Percentiles rank a stretch among this genome's conserved stretches.
phyloP scores from a whole-genome alignment of 148 eudicot species.

The Chenopodium quinoa region DNA sequence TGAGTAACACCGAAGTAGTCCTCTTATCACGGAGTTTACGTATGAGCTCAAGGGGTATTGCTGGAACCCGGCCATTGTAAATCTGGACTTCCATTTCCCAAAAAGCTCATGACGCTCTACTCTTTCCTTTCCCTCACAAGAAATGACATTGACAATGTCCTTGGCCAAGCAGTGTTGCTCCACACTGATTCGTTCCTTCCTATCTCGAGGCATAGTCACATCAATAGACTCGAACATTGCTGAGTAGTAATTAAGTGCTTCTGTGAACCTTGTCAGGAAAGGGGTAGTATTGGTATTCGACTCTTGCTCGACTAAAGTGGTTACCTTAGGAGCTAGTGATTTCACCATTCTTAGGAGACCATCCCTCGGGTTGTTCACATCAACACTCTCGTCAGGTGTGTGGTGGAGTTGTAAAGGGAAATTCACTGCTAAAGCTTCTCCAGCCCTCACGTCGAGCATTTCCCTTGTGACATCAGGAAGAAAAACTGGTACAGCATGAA shows the following conservation, averaged over 20 bases:
- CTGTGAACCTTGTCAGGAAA: constrained; percentile 63
- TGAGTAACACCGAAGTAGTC: constrained; percentile 58
- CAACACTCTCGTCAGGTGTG: constrained; percentile 91
- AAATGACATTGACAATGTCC: constrained; percentile 81
- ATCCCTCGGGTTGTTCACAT: constrained; percentile 77
- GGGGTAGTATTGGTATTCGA: constrained; percentile 89
- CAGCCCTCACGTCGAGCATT: constrained; percentile 66
- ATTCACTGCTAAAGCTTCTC: constrained; percentile 87
- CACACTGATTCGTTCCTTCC: constrained; percentile 65
- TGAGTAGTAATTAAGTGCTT: constrained; percentile 67
- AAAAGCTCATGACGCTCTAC: constrained; percentile 89
- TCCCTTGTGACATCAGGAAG: constrained; percentile 56
- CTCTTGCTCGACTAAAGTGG: constrained; percentile 87
- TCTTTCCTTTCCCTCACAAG: constrained; percentile 85
- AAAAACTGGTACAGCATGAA: constrained; percentile 61
- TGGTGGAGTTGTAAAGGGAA: constrained; percentile 91
- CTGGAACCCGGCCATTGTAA: constrained; percentile 84
- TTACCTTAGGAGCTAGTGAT: constrained; percentile 72
- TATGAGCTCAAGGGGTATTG: constrained; percentile 71
- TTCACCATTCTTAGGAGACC: constrained; percentile 69
- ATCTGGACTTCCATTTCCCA: constrained; percentile 87
- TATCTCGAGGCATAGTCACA: constrained; percentile 54
- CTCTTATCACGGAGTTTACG: constrained; percentile 70
- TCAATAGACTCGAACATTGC: constrained; percentile 96
- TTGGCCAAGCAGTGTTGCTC: constrained; percentile 91